These are phyloP conservation scores for Pythium biforme DNA, from an alignment of 352 stramenopile genomes.

Conservation along the genomic window DNA sequence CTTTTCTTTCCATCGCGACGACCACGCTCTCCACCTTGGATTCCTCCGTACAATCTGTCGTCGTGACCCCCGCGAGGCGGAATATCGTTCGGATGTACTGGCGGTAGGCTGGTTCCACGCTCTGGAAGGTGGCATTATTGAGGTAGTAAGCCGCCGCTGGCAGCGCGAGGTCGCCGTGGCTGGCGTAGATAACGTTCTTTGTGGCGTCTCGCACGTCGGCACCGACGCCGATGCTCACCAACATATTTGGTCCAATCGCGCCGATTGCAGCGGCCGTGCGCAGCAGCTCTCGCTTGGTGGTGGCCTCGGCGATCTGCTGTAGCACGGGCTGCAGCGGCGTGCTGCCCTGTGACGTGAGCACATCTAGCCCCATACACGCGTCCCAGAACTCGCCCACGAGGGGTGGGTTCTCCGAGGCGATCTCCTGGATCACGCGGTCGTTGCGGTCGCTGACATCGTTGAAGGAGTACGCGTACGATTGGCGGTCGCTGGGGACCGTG, in stretches of 20 bases:
- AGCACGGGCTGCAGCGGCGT: conserved; percentile 17
- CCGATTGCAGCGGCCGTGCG: conserved; percentile 25
- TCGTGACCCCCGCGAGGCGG: conserved; percentile 27
- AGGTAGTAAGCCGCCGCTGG: conserved; percentile 90
- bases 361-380: conserved; percentile 14
- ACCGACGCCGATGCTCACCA: conserved; percentile 58
- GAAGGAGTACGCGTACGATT: conserved; percentile 27
- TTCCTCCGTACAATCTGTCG: background rate
- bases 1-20: conserved; percentile 59
- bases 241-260: conserved; percentile 39
- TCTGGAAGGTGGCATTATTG: conserved; percentile 39
- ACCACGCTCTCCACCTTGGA: conserved; percentile 30
- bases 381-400: conserved; percentile 33
- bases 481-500: conserved; percentile 25
- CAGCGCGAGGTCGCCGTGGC: conserved; percentile 53
- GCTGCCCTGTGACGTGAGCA: conserved; percentile 7
- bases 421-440: conserved; percentile 23
- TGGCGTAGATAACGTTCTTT: conserved; percentile 69
- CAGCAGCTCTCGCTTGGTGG: conserved; percentile 23
- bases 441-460: conserved; percentile 26
- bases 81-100: conserved; percentile 42
- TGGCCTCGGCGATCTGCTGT: background rate
- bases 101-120: conserved; percentile 35
- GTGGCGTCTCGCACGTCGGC: conserved; percentile 73
- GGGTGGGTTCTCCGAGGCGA: conserved; percentile 31